Conservation (phyloP, 2,329 filamentous ascomycete species). For the Aspergillus ochraceus region DNA sequence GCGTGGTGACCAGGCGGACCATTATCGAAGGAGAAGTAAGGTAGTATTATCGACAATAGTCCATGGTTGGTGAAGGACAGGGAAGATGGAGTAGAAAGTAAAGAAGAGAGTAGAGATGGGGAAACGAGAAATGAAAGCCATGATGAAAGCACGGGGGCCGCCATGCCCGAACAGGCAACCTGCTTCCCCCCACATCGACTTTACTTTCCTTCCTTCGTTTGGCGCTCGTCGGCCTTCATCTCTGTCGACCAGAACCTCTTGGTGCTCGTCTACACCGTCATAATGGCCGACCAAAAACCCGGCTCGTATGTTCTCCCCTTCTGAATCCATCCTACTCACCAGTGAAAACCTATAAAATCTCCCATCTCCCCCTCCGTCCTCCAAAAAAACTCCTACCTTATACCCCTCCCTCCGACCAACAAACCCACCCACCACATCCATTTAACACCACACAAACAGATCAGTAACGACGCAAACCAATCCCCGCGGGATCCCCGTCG, state of each 20-base stretch:
- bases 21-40: conserved; percentile 23
- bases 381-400: neutral
- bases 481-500: conserved; percentile 47
- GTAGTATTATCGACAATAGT: neutral
- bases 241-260: conserved; percentile 5
- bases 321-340: neutral
- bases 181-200: conserved; percentile 6
- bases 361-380: no score
- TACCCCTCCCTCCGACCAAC: neutral
- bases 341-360: neutral
- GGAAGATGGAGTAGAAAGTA: conserved; percentile 12
- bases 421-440: conserved; percentile 3
- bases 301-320: conserved; percentile 22
- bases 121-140: neutral
- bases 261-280: conserved; percentile 11
- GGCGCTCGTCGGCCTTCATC: neutral
- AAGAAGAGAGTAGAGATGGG: conserved; percentile 2
- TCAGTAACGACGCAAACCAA: conserved; percentile 38
- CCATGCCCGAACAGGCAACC: conserved; percentile 6
- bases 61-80: neutral
- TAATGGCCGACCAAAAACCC: conserved; percentile 34
- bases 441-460: conserved; percentile 21
- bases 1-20: conserved; percentile 45
- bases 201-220: neutral
- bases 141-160: neutral